These are phyloP conservation scores for Scheffersomyces titani DNA, from an alignment of 1,139 yeast genomes.

Conservation along the genomic window DNA sequence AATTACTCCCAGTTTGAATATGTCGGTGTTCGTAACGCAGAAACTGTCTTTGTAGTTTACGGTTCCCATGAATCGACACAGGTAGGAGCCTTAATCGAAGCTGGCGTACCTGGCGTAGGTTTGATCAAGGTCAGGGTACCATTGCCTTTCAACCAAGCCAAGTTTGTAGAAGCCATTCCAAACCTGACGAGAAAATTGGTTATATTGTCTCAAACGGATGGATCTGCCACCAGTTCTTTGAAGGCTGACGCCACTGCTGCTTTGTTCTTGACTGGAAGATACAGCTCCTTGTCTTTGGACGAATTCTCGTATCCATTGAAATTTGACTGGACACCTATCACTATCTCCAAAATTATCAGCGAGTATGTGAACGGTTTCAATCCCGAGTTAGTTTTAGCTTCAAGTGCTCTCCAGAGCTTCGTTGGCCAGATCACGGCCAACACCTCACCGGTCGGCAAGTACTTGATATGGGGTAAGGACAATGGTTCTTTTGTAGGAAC, in stretches of 20 bases:
- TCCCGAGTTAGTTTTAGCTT: slow-evolving; percentile 22
- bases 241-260: slow-evolving; percentile 77
- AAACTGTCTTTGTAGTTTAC: slow-evolving; percentile 72
- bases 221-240: slow-evolving; percentile 40
- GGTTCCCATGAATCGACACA: slow-evolving; percentile 70
- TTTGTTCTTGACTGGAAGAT: slow-evolving; percentile 55
- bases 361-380: slow-evolving; percentile 42
- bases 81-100: slow-evolving; percentile 46
- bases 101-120: slow-evolving; percentile 49
- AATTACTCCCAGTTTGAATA: slow-evolving; percentile 71
- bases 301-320: slow-evolving; percentile 55
- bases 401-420: slow-evolving; percentile 7
- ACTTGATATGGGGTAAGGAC: slow-evolving; percentile 70
- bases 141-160: slow-evolving; percentile 66
- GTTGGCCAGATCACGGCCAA: slow-evolving; percentile 36
- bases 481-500: slow-evolving; percentile 55
- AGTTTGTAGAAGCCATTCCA: slow-evolving; percentile 64
- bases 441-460: slow-evolving; percentile 50
- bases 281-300: slow-evolving; percentile 38
- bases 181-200: slow-evolving; percentile 57
- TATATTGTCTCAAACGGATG: slow-evolving; percentile 57
- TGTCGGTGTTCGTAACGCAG: slow-evolving; percentile 60
- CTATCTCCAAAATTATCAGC: slow-evolving; percentile 49
- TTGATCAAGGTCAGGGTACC: slow-evolving; percentile 76
- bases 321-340: slow-evolving; percentile 59